Evolutionary conservation across 1,284 basidiomycete genomes (phyloP).

Genomic region (Hypsizygus ulmarius): DNA sequence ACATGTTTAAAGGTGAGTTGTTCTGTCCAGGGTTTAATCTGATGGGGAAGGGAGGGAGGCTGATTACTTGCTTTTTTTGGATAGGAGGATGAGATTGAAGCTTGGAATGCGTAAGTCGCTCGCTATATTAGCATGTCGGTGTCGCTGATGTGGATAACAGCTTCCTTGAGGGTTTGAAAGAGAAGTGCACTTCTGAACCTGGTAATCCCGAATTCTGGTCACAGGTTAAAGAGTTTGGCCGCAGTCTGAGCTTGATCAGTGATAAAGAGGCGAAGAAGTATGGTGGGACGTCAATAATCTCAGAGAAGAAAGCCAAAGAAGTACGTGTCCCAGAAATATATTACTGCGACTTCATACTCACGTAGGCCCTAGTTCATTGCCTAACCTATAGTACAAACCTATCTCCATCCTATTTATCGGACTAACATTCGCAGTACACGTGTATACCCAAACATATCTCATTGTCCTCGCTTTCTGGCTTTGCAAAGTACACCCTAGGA

Average conservation of each 20-base stretch:
- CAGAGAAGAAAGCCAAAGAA: constrained; percentile 46
- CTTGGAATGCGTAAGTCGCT: constrained; percentile 66
- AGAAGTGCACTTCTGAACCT: constrained; percentile 47
- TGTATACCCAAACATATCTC: constrained; percentile 4
- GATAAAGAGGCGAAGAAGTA: constrained; percentile 55
- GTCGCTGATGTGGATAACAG: constrained; percentile 30
- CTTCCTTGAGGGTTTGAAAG: constrained; percentile 57
- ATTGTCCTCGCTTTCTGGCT: no score
- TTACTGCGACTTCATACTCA: not conserved
- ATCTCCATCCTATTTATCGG: no score
- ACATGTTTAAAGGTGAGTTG: constrained; percentile 58
- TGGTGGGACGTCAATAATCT: constrained; percentile 53
- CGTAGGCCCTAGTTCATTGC: no score
- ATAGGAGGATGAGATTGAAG: constrained; percentile 75
- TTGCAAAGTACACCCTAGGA: no score
- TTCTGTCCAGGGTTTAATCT: not conserved
- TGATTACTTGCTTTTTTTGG: not conserved
- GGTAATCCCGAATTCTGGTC: constrained; percentile 69
- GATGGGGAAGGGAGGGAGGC: not conserved
- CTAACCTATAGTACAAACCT: no score
- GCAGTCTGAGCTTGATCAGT: constrained; percentile 59
- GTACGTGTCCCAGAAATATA: constrained; percentile 34
- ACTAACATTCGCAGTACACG: no score
- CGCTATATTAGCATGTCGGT: not conserved
- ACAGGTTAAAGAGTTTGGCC: constrained; percentile 49